Conservation (phyloP, 805 yeast species). For the Spathaspora hagerdaliae region DNA sequence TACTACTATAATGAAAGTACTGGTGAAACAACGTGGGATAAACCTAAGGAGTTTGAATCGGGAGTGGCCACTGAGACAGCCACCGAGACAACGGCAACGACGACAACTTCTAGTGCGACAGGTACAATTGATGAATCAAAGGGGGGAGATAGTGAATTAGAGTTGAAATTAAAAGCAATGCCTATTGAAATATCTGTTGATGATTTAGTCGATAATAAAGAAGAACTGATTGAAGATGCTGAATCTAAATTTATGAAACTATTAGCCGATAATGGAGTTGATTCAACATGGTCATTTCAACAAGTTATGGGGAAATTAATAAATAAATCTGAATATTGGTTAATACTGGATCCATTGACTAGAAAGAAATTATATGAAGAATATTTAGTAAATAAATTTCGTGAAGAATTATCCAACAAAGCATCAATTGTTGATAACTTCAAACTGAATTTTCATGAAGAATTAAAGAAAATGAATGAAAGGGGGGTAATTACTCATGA, state of each 20-base stretch:
- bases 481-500: constrained; percentile 43
- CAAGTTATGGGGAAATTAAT: constrained; percentile 58
- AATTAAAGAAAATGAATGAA: constrained; percentile 35
- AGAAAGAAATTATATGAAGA: constrained; percentile 64
- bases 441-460: constrained; percentile 46
- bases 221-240: constrained; percentile 25
- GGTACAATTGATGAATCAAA: neutral
- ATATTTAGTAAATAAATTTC: constrained; percentile 41
- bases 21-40: constrained; percentile 73
- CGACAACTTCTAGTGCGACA: neutral
- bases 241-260: constrained; percentile 46
- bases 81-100: neutral
- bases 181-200: constrained; percentile 19
- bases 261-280: constrained; percentile 55
- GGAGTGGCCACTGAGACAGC: neutral
- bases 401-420: constrained; percentile 50
- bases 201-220: neutral
- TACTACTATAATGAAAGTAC: constrained; percentile 69
- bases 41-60: constrained; percentile 49
- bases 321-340: constrained; percentile 64
- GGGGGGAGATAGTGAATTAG: constrained; percentile 10
- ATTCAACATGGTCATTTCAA: constrained; percentile 72
- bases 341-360: constrained; percentile 53
- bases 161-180: constrained; percentile 16
- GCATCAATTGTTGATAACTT: constrained; percentile 52